phyloP scores from a whole-genome alignment of 176 grass and related monocot species.

The Lolium perenne region DNA sequence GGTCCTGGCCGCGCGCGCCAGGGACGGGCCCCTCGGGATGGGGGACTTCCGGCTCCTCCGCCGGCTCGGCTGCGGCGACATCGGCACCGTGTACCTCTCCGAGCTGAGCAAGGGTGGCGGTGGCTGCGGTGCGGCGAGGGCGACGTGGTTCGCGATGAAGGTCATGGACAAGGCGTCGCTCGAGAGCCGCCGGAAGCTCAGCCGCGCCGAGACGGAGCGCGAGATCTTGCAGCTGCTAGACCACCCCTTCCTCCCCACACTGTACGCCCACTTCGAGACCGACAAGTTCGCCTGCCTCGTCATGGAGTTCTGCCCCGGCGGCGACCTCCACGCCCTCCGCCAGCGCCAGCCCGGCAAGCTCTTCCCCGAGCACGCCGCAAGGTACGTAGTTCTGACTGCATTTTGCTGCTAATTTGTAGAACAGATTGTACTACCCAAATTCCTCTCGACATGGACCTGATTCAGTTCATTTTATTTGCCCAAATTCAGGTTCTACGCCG shows the following conservation, averaged over 20 bases:
- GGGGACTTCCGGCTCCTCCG: slow-evolving; percentile 60
- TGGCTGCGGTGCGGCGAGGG: slow-evolving; percentile 1
- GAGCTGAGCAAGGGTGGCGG: slow-evolving; percentile 42
- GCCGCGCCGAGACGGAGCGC: slow-evolving; percentile 59
- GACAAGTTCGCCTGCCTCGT: slow-evolving; percentile 84
- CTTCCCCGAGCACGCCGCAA: slow-evolving; percentile 70
- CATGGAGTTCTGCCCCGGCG: slow-evolving; percentile 98
- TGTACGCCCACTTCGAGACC: slow-evolving; percentile 69
- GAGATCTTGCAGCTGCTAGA: slow-evolving; percentile 79
- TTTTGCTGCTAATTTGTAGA: neutral
- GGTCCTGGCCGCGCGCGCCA: slow-evolving; percentile 42
- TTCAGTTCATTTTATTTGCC: neutral
- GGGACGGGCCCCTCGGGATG: slow-evolving; percentile 57
- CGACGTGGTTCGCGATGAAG: slow-evolving; percentile 67
- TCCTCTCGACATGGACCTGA: neutral
- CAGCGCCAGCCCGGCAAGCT: slow-evolving; percentile 70
- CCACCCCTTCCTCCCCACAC: slow-evolving; percentile 71
- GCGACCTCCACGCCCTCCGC: slow-evolving; percentile 90
- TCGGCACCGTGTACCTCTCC: slow-evolving; percentile 66
- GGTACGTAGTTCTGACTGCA: slow-evolving; percentile 20
- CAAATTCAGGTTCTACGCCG: slow-evolving; percentile 61
- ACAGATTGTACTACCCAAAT: neutral
- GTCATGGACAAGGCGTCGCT: slow-evolving; percentile 81
- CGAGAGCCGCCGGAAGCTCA: slow-evolving; percentile 68
- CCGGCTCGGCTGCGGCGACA: slow-evolving; percentile 67